Evolutionary conservation across 2,329 filamentous ascomycete genomes (phyloP).

Genomic region (Xylariales sp.): DNA sequence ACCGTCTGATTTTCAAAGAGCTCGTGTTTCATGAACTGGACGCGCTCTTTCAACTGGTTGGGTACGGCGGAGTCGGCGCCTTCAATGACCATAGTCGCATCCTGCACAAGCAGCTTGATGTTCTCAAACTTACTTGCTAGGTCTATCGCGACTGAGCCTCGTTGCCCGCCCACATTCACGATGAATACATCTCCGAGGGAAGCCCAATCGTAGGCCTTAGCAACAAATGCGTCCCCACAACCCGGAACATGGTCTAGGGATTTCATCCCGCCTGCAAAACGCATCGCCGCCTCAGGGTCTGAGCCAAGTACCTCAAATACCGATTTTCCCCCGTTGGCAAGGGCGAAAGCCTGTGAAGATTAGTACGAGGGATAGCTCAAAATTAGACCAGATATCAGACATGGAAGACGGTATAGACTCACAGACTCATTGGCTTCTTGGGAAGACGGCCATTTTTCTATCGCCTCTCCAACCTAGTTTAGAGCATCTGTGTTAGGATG

Average conservation of each 20-base stretch:
- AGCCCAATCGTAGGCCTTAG: conserved; percentile 6
- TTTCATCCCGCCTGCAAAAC: conserved; percentile 6
- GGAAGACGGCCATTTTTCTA: conserved; percentile 30
- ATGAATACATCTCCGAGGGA: conserved; percentile 34
- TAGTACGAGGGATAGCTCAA: conserved; percentile 13
- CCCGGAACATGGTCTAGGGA: not conserved
- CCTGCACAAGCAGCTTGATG: conserved; percentile 52
- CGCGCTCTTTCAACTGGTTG: conserved; percentile 9
- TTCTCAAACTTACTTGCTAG: conserved; percentile 46
- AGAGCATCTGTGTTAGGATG: not conserved
- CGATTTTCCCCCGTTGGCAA: conserved; percentile 12
- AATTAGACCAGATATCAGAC: conserved; percentile 21
- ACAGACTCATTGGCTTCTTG: conserved; percentile 29
- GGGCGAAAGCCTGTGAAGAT: conserved; percentile 22
- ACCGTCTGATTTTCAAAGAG: conserved; percentile 37
- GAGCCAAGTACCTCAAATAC: conserved; percentile 2
- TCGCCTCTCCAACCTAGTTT: conserved; percentile 21
- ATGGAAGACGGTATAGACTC: conserved; percentile 23
- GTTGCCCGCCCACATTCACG: conserved; percentile 56
- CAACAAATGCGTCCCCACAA: not conserved
- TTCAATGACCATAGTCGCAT: conserved; percentile 43
- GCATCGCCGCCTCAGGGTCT: conserved; percentile 2
- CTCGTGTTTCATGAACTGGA: conserved; percentile 32
- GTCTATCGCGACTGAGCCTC: conserved; percentile 53
- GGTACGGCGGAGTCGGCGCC: conserved; percentile 41